These are phyloP conservation scores for Rhizopus delemar DNA, from an alignment of 371 early-diverging fungal genomes.

Conservation along the genomic window DNA sequence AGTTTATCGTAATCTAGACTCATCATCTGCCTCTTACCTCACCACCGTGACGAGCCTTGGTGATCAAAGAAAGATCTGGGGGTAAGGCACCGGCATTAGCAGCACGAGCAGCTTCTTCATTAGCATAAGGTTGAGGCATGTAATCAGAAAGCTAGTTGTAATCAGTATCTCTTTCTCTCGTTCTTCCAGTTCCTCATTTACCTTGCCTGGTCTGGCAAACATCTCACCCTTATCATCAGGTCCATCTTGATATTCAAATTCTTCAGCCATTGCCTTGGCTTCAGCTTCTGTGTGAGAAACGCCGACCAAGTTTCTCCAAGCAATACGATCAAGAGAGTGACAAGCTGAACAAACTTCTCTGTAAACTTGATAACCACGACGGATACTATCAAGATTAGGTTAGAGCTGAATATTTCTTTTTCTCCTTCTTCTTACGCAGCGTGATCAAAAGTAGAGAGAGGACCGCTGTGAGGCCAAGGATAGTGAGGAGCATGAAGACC, in stretches of 20 bases:
- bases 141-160: constrained; percentile 79
- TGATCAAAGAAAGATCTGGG: constrained; percentile 95
- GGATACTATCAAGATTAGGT: constrained; percentile 63
- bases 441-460: constrained; percentile 89
- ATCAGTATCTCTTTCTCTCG: background rate
- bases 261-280: constrained; percentile 93
- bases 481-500: constrained; percentile 89
- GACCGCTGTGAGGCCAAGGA: constrained; percentile 87
- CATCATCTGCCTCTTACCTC: constrained; percentile 50
- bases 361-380: constrained; percentile 98
- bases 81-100: constrained; percentile 96
- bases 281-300: constrained; percentile 92
- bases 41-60: constrained; percentile 95
- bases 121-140: constrained; percentile 92
- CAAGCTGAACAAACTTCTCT: constrained; percentile 97
- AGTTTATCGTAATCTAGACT: background rate
- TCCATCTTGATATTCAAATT: constrained; percentile 90
- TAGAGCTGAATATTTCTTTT: background rate
- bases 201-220: constrained; percentile 95
- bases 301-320: constrained; percentile 93
- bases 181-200: constrained; percentile 19
- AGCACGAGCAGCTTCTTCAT: constrained; percentile 96
- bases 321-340: constrained; percentile 92
- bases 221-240: constrained; percentile 93
- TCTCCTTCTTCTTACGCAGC: constrained; percentile 69